Conservation (phyloP, 768 basidiomycete species). For the Dioszegia aurantiaca region DNA sequence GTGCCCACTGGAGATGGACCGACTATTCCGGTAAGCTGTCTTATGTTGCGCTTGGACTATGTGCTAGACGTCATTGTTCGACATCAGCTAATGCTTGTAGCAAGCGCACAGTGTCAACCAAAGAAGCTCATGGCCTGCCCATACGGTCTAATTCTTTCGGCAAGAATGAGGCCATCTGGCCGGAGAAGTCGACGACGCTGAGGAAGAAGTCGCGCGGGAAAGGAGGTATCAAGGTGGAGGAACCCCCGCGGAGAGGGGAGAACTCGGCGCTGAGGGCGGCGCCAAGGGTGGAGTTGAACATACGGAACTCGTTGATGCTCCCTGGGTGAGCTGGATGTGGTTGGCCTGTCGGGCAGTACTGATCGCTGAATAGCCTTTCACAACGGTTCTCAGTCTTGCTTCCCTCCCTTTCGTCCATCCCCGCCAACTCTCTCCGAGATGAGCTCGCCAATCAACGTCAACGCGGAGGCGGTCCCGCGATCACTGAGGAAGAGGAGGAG, state of each 20-base stretch:
- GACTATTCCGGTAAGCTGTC: constrained; percentile 6
- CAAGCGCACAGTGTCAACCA: constrained; percentile 5
- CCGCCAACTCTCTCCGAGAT: constrained; percentile 34
- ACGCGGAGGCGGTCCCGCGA: constrained; percentile 27
- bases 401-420: constrained; percentile 32
- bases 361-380: constrained; percentile 25
- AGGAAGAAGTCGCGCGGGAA: constrained; percentile 13
- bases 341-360: not conserved
- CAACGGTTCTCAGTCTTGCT: constrained; percentile 45
- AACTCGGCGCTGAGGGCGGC: constrained; percentile 16
- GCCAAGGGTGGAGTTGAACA: constrained; percentile 38
- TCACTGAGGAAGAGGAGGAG: constrained; percentile 45
- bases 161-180: constrained; percentile 1
- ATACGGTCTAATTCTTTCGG: not conserved
- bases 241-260: not conserved
- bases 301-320: constrained; percentile 43
- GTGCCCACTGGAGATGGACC: not conserved
- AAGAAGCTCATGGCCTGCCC: constrained; percentile 10
- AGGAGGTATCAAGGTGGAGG: not conserved
- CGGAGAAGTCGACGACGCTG: constrained; percentile 4
- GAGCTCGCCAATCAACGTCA: constrained; percentile 39
- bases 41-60: not conserved
- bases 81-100: not conserved
- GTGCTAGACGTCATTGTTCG: no score
- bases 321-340: constrained; percentile 33